Base-by-base conservation (phyloP, 2,329 filamentous ascomycete genomes). In the Ceratocystiopsis minuta region DNA sequence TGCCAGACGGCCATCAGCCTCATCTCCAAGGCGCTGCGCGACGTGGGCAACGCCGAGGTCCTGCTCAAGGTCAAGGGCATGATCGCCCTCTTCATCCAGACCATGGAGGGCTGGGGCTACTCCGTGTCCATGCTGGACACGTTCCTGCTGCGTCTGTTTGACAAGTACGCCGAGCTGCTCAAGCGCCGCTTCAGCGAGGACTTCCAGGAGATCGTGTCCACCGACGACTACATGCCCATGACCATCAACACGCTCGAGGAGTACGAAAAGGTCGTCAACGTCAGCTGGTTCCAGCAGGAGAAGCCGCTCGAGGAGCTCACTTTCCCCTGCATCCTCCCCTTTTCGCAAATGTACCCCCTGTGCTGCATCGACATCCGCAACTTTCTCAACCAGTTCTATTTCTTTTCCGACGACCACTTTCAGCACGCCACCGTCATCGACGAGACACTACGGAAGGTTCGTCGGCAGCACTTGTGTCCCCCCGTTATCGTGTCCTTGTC, bases 151-250 rank as follows among this genome's bases (percentile, higher is more conserved):
- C 80, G 71, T 1, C 64, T 98, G 6, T 98, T 98, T 57, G 80
- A 88, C 49, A 94, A 88, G 57, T 98, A 98, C 57, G 84, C 87
- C 0, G 82, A 92, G 50, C 66, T 96, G 11, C 70, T 98, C 43
- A 95, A 94, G 61, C 76, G 75, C 46, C 75, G 86, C 37, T 98
- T 96, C 54, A 93, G 85, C 56, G 83, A 92, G 50, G 88, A 96
- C 58, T 98, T 98, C 56, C 80, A 92, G 56, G 88, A 96, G 70
- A 78, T 78, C 52, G 74, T 79, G 15, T 77, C 83, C n/a, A 95
- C 85, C 1, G 90, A 98, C 57, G 90, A 98, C 59, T 98, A 98
- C 60, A 98, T 98, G 88, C 92, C 90, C 3, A 96, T 98, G 90
- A 83, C 85, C 2, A 93, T 96, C 57, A 84, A 86, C 53, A 86